These are phyloP conservation scores for Cucurbita maxima DNA, from an alignment of 306 rosid genomes.

Conservation along the genomic window DNA sequence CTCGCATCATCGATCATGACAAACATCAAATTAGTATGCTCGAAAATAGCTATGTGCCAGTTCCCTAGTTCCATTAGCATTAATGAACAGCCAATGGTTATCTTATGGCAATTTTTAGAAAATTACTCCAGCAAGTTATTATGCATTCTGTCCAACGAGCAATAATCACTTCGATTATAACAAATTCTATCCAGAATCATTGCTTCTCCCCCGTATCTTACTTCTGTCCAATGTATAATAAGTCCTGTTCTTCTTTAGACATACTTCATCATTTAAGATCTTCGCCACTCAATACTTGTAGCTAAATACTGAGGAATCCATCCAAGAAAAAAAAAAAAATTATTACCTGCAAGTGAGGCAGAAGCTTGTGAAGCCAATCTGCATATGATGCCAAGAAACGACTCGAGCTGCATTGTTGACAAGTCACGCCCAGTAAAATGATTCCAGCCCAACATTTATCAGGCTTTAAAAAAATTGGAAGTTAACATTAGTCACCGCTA, in stretches of 20 bases:
- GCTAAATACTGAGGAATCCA: background rate
- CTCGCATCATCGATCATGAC: background rate
- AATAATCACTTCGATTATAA: background rate
- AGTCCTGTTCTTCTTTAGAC: background rate
- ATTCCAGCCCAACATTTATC: conserved; percentile 90
- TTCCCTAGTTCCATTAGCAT: background rate
- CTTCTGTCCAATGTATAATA: background rate
- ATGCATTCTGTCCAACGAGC: background rate
- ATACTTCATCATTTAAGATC: background rate
- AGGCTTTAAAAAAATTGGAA: conserved; percentile 37
- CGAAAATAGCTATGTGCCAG: background rate
- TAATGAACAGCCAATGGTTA: background rate
- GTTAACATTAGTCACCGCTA: conserved; percentile 6
- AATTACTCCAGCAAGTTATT: background rate
- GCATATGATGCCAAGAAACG: conserved; percentile 55
- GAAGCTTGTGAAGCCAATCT: conserved; percentile 53
- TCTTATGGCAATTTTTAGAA: background rate
- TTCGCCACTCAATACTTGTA: background rate
- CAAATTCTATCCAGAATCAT: background rate
- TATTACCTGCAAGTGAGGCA: conserved; percentile 56
- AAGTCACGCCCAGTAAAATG: conserved; percentile 68
- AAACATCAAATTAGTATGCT: background rate
- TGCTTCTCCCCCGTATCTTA: background rate
- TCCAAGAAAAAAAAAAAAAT: background rate
- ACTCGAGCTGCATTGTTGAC: conserved; percentile 52